Evolutionary conservation across 2,329 filamentous ascomycete species (phyloP), one percentile per base, ranked within the genome.

Genomic region (Geosmithia putterillii): DNA sequence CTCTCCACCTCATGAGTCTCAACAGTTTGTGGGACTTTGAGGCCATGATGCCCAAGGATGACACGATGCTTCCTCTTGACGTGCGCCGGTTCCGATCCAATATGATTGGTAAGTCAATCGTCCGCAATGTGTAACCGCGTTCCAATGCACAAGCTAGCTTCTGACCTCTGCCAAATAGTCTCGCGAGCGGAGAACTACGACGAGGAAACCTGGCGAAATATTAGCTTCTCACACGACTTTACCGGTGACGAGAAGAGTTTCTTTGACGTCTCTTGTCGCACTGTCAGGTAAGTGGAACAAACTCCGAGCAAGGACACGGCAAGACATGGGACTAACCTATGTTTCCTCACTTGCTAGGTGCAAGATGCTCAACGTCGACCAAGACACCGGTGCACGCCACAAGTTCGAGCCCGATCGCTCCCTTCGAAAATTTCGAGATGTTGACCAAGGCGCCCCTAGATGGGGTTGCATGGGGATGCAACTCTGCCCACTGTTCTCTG

Each of bases 351-450:
- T 12, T 32, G 10, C 12, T 41, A 73, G 70, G 44, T 86, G 83
- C 62, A 83, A 79, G 51, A 58, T 87, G 51, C 81, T 81, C 18
- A 86, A 86, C 50, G 78, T 85, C 1, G 70, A 86, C 55, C 81
- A 72, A 1, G 64, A 65, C 17, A 78, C 66, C 6, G 83, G 73
- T n/a, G 54, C 69, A 35, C 68, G 69, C 19, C 74, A 81, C 53
- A 54, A 57, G 19, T 56, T 60, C 23, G 71, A 82, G 58, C 76
- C 80, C 0, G 74, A 79, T 52, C 65, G 61, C 43, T 74, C 79
- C 0, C 61, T 84, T 46, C 64, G 76, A 28, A 69, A 69, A 47
- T 70, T 72, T 49, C 69, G 80, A 12, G 65, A 74, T 9, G 73
- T 83, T 20, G 80, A 83, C 54, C 60, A 67, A 18, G 79, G 79